Evolutionary conservation across 2,329 filamentous ascomycete species (phyloP), one percentile per base, ranked within the genome.

Genomic region (Thermomyces lanuginosus): DNA sequence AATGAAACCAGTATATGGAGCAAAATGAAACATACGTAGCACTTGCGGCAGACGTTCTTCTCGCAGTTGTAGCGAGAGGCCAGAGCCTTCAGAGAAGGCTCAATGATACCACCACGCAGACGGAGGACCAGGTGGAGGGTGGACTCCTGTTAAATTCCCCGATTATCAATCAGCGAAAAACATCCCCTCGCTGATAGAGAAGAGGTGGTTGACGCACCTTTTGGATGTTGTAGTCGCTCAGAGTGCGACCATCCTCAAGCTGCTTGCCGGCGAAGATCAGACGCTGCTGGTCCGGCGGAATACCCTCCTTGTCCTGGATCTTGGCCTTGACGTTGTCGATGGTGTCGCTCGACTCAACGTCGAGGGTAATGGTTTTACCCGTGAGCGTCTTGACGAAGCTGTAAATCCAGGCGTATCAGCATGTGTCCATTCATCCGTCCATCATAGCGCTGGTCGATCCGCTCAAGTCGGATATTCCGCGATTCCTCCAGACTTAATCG

Each of bases 1-100:
- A 6, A 11, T 5, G n/a, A 10, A 9, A 16, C 14, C 17, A 10
- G 22, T 14, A 5, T 24, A 8, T 6, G 17, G 13, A 10, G 8
- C 7, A 15, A 22, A 16, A 16, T 16, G 22, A 26, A 9, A 75
- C 78, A 50, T 76, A 89, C 82, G 66, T 95, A 95, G 79, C 89
- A 98, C 80, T 98, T 95, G 72, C 89, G 86, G 82, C 89, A 95
- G 66, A 95, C 92, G 78, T 86, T 86, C 78, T 93, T 93, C 48
- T 95, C 89, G 79, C 86, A 95, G 78, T 98, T 95, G 76, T 91
- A 95, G 74, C 93, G 93, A 70, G 77, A 84, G 57, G 86, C 86
- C 42, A 95, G 76, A 47, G 82, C 86, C 77, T 95, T 95, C 53
- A 95, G 76, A 53, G 84, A 93, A 51, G 89, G 89, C 74, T 95